Percentiles rank a stretch among this genome's conserved stretches.
Conservation (phyloP, 257 asterid species). For the Lithospermum erythrorhizon region DNA sequence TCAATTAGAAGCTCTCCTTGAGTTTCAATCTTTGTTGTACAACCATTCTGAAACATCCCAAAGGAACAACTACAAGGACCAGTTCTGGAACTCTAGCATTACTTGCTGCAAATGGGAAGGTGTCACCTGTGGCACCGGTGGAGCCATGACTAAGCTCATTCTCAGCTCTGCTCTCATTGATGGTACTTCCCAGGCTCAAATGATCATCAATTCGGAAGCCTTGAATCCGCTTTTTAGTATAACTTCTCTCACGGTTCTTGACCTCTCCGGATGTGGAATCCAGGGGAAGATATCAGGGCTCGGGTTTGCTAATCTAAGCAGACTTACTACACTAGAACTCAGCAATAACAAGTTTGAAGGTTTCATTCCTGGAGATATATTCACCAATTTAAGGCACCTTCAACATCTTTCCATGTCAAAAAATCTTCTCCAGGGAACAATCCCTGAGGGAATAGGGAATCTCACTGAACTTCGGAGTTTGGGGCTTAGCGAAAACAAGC, state of each 20-base stretch:
- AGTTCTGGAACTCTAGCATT: conserved; percentile 17
- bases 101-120: conserved; percentile 23
- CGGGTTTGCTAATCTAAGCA: conserved; percentile 13
- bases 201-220: conserved; percentile 6
- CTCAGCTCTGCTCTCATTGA: conserved; percentile 7
- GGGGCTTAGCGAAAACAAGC: conserved; percentile 13
- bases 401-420: conserved; percentile 19
- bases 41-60: background rate
- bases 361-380: conserved; percentile 17
- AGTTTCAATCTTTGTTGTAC: background rate
- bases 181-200: background rate
- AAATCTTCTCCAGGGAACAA: conserved; percentile 15
- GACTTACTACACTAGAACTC: conserved; percentile 15
- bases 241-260: conserved; percentile 15
- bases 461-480: conserved; percentile 12
- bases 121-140: conserved; percentile 8
- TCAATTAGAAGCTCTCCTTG: conserved; percentile 1
- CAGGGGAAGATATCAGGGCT: conserved; percentile 18
- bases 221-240: conserved; percentile 16
- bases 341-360: conserved; percentile 17
- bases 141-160: background rate
- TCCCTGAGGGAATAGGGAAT: conserved; percentile 22
- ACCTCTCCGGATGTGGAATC: conserved; percentile 15
- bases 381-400: conserved; percentile 14
- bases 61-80: background rate